Evolutionary conservation across 768 basidiomycete species (phyloP).

Genomic region (Amanita brunnescens): DNA sequence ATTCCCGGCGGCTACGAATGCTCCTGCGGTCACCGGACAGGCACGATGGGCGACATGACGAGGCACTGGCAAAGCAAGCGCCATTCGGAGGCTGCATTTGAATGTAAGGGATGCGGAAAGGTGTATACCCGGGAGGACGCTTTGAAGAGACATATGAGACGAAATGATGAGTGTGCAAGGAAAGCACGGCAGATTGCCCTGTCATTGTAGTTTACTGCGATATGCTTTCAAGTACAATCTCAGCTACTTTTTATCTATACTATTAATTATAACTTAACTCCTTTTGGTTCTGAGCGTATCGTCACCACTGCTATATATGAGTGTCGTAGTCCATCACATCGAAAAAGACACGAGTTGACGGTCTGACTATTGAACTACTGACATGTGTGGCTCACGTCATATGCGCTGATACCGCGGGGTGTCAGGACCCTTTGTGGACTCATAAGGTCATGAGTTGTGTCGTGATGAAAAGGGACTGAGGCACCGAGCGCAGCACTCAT

Average conservation of each 20-base stretch:
- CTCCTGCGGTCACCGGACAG: not conserved
- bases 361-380: too few relatives aligned
- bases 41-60: conserved; percentile 2
- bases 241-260: not conserved
- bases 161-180: not conserved
- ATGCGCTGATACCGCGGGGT: too few relatives aligned
- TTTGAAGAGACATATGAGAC: conserved; percentile 1
- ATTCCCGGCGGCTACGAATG: not conserved
- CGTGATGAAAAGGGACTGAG: too few relatives aligned
- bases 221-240: not conserved
- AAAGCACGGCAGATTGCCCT: not conserved
- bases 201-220: not conserved
- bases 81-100: not conserved
- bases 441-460: too few relatives aligned
- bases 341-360: too few relatives aligned
- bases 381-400: too few relatives aligned
- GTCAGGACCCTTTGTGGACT: too few relatives aligned
- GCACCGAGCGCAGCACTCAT: too few relatives aligned
- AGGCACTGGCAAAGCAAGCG: conserved; percentile 4
- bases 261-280: too few relatives aligned
- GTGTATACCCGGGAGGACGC: conserved; percentile 3
- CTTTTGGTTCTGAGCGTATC: too few relatives aligned
- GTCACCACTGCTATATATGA: too few relatives aligned
- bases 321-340: too few relatives aligned
- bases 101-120: not conserved